Base-by-base conservation (phyloP, 495 filamentous ascomycete genomes). In the Durotheca rogersii region DNA sequence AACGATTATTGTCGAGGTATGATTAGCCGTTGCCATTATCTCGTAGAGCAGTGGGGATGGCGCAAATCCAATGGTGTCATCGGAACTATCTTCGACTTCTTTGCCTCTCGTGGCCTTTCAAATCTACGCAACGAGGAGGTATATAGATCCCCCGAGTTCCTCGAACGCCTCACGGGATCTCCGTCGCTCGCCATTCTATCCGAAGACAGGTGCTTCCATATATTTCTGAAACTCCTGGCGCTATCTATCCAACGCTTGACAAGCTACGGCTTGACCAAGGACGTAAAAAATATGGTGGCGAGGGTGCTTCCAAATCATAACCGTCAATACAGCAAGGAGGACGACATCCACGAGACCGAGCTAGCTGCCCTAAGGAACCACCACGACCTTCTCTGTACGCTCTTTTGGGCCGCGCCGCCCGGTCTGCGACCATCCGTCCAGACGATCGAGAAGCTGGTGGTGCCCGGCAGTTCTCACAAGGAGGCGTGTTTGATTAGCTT, bases 311-410 rank as follows among this genome's bases (percentile, higher is more conserved):
- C 93, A 10, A 96, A 96, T 53, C 90, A 96, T 61, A 84, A 88
- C 35, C 83, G 90, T 14, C 83, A 83, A 35, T 90, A 93, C 56
- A 88, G 86, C 4, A 96, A 91, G 64, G 90, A 96, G 56, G 78
- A 90, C 49, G 70, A 73, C 0, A 71, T 96, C 14, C 79, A 75
- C 27, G 80, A 86, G 55, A 81, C 82, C 41, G 87, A 95, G 48
- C 74, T 97, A n/a, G 84, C 89, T 16, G 86, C 90, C 0, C 71
- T 97, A 27, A 79, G 90, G 49, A 98, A 97, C 61, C 92, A 98
- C 54, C 90, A 96, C 60, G 90, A 97, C 63, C 78, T 98, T 35
- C 80, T 98, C 1, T 89, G 86, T 53, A 92, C 87, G 2, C 75
- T 98, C 23, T 96, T 89, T 68, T 96, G 84, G 83, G 85, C 80